A percentile compares a stretch with the other conserved stretches of the same genome.
Evolutionary conservation across 2,329 filamentous ascomycete genomes (phyloP).

Genomic region (Pseudogymnoascus sp.): DNA sequence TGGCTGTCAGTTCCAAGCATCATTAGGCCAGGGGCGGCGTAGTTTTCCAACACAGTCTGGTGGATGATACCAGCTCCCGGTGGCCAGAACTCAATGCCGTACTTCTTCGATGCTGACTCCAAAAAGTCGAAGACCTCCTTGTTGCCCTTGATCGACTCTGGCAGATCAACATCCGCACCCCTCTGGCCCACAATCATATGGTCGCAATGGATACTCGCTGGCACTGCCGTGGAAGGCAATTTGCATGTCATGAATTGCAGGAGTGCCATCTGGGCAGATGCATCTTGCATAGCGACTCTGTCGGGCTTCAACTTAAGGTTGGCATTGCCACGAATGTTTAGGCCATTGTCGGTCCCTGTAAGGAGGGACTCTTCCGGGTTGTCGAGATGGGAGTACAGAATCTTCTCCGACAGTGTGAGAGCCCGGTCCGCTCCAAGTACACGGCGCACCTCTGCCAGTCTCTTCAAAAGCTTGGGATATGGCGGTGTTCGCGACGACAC

Average conservation of each 20-base stretch:
- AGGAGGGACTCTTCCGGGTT: constrained; percentile 83
- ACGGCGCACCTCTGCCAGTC: constrained; percentile 65
- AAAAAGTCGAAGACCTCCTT: constrained; percentile 97
- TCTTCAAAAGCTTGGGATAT: constrained; percentile 73
- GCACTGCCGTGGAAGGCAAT: constrained; percentile 80
- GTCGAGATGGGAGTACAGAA: constrained; percentile 91
- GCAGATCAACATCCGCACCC: constrained; percentile 79
- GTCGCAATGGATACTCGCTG: constrained; percentile 96
- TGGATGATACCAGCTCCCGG: constrained; percentile 93
- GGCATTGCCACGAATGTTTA: constrained; percentile 73
- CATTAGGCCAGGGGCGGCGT: constrained; percentile 93
- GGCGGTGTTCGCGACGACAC: constrained; percentile 47
- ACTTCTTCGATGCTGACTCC: constrained; percentile 83
- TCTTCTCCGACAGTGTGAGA: constrained; percentile 93
- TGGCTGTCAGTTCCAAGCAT: constrained; percentile 98
- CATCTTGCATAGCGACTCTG: constrained; percentile 97
- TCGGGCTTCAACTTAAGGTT: constrained; percentile 97
- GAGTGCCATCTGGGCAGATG: constrained; percentile 95
- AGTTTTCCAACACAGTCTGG: constrained; percentile 96
- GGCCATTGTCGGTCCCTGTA: constrained; percentile 73
- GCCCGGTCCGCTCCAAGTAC: constrained; percentile 56
- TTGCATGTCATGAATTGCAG: constrained; percentile 98
- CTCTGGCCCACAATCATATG: constrained; percentile 96
- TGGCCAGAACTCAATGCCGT: constrained; percentile 93
- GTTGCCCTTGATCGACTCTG: constrained; percentile 79